Conservation (phyloP, 495 filamentous ascomycete species). For the Hyaloscypha hepaticicola region DNA sequence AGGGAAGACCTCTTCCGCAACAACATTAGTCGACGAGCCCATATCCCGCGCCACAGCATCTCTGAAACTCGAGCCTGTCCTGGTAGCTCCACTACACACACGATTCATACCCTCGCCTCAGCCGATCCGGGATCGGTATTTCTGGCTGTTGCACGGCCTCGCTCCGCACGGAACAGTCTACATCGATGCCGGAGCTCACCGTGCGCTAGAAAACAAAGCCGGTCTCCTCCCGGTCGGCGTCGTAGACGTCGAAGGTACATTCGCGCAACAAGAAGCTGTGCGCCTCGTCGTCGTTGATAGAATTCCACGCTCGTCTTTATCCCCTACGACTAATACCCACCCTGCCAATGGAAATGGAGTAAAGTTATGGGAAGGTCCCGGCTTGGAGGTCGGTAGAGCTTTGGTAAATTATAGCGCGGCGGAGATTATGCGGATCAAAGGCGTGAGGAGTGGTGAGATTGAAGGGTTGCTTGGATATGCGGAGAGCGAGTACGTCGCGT, state of each 20-base stretch:
- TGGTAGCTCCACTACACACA: slow-evolving; percentile 62
- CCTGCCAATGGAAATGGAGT: slow-evolving; percentile 22
- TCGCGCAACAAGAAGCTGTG: slow-evolving; percentile 90
- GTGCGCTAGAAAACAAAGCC: slow-evolving; percentile 75
- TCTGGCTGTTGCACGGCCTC: slow-evolving; percentile 97
- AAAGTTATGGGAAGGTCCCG: slow-evolving; percentile 49
- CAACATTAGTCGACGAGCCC: slow-evolving; percentile 27
- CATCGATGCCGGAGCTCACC: slow-evolving; percentile 85
- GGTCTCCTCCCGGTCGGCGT: slow-evolving; percentile 90
- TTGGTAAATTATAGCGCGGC: slow-evolving; percentile 87
- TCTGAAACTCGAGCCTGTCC: slow-evolving; percentile 31
- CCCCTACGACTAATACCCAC: background rate
- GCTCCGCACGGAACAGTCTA: slow-evolving; percentile 86
- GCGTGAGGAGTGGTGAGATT: slow-evolving; percentile 79
- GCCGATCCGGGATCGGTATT: slow-evolving; percentile 87
- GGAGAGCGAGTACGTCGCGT: slow-evolving; percentile 91
- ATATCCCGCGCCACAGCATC: slow-evolving; percentile 40
- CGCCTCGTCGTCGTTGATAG: slow-evolving; percentile 72
- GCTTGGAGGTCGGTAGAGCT: slow-evolving; percentile 84
- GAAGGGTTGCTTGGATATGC: slow-evolving; percentile 78
- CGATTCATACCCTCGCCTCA: slow-evolving; percentile 85
- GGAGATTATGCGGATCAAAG: slow-evolving; percentile 83
- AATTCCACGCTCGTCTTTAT: slow-evolving; percentile 6
- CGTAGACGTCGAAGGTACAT: slow-evolving; percentile 82
- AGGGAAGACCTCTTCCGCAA: slow-evolving; percentile 18